Percentiles rank a stretch among this genome's conserved stretches.
phyloP scores from a whole-genome alignment of 78 protist species.

The Chrysochromulina parva region DNA sequence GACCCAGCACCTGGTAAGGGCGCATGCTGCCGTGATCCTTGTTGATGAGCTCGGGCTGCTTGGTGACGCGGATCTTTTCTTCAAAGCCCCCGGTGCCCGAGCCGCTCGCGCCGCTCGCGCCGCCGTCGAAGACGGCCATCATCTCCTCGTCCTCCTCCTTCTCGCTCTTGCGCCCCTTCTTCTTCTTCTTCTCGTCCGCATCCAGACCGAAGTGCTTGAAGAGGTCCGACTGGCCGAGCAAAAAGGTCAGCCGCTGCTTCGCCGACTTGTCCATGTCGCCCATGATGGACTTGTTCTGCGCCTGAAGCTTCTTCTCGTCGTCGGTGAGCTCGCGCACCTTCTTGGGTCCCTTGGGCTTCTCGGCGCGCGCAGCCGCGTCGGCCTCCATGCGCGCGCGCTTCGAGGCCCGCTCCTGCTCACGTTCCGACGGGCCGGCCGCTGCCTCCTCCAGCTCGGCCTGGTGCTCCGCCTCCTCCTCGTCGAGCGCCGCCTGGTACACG shows the following conservation, averaged over 20 bases:
- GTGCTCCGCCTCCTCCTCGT: neutral
- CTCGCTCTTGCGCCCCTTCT: neutral
- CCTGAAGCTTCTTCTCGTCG: neutral
- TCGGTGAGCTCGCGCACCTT: neutral
- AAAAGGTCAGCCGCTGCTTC: neutral
- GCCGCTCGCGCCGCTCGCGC: no score
- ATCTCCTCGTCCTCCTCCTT: constrained; percentile 28
- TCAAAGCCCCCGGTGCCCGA: neutral
- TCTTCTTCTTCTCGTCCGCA: neutral
- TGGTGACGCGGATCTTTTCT: neutral
- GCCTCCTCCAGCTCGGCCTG: no score
- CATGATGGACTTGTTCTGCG: neutral
- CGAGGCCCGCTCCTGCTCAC: constrained; percentile 2
- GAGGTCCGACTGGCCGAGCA: neutral
- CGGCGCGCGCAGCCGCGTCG: neutral
- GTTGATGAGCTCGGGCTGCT: neutral
- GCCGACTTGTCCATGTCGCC: neutral
- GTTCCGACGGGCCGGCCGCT: constrained; percentile 12
- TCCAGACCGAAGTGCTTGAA: constrained; percentile 12
- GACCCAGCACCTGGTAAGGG: constrained; percentile 84
- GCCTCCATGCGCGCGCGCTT: neutral
- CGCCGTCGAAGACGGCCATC: neutral
- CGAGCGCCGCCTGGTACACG: neutral
- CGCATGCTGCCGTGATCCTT: constrained; percentile 35
- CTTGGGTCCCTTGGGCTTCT: neutral